Conservation (phyloP, 257 asterid species). For the Verbascum thapsus region DNA sequence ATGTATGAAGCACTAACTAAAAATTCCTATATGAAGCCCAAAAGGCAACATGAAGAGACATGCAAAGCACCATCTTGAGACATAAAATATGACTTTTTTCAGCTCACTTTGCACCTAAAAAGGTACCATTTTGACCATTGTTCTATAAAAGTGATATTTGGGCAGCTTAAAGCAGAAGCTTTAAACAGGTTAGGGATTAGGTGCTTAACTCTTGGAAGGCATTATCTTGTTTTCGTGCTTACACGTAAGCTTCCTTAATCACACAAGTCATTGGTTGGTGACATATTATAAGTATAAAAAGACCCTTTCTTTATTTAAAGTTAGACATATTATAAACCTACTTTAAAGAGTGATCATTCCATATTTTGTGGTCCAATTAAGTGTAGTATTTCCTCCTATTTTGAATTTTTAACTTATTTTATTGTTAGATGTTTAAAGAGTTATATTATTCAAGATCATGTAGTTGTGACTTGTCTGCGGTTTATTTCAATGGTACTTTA, state of each 20-base stretch:
- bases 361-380: constrained; percentile 27
- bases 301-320: too few species aligned
- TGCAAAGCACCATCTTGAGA: constrained; percentile 42
- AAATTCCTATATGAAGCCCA: constrained; percentile 8
- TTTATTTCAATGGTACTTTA: too few species aligned
- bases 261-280: constrained; percentile 23
- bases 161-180: constrained; percentile 40
- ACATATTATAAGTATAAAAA: neutral
- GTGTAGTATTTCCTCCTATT: neutral
- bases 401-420: constrained; percentile 19
- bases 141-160: constrained; percentile 17
- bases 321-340: neutral
- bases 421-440: too few species aligned
- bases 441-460: too few species aligned
- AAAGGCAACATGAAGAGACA: constrained; percentile 25
- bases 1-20: constrained; percentile 4
- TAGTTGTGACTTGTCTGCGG: too few species aligned
- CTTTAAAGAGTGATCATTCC: constrained; percentile 18
- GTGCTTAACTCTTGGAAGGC: constrained; percentile 48
- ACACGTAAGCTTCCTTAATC: constrained; percentile 59
- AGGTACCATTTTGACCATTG: constrained; percentile 35
- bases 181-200: constrained; percentile 21
- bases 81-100: neutral
- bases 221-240: constrained; percentile 59
- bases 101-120: constrained; percentile 74